Base-by-base conservation (phyloP, 441 rosid genomes). In the California macrophylla region DNA sequence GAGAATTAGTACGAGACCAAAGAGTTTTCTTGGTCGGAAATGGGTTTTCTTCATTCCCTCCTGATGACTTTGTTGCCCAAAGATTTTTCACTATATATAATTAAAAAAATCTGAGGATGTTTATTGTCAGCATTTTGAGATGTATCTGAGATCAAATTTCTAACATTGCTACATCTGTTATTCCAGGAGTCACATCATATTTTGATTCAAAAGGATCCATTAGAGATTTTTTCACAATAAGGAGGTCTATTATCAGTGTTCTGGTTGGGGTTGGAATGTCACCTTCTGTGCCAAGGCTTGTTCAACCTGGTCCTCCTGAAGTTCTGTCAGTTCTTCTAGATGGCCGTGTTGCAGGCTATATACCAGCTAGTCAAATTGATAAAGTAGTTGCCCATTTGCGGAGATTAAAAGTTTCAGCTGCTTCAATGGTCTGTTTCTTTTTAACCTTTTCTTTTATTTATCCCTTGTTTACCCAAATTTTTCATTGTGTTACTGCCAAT, bases 321-420 rank as follows among this genome's bases (percentile, higher is more conserved):
- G 85, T 82, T 70, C 84, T 94, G 74, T 80, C 85, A 68, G 91
- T 92, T 79, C 94, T 92, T 73, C 75, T 94, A 80, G 99, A 94
- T 85, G 99, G 99, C 32, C 88, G 91, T 73, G 85, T 94, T 79
- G 85, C 89, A 69, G 99, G 98, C 66, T 81, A 83, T 25, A 69
- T 94, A 66, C 73, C 85, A 69, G 78, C 93, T 10, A 65, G 82
- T 81, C 79, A 84, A 75, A 84, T 88, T 69, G 85, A 84, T 21
- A 77, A 87, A 76, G 90, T 83, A 68, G 94, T 94, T 67, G 67
- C 90, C 71, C 86, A 85, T 81, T 83, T 94, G 74, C 87, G 98
- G 78, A 86, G 82, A 85, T 80, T 92, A 75, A 94, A 94, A 88
- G 87, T 94, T 70, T 84, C 87, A 54, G 75, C 94, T 75, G 68